Base-by-base conservation (phyloP, 257 asterid genomes). In the Fraxinus pennsylvanica region DNA sequence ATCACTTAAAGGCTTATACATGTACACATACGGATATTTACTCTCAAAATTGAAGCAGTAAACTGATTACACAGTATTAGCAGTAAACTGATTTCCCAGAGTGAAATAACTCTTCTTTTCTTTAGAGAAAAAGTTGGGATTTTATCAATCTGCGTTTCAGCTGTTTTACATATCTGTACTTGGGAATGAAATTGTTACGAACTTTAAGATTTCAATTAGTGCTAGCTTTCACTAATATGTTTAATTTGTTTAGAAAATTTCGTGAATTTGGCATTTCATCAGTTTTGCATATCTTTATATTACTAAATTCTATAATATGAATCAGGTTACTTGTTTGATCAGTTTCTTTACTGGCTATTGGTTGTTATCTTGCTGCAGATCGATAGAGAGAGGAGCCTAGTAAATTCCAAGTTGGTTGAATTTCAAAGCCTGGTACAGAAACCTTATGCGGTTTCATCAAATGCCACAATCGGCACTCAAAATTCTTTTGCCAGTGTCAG, bases 311-410 rank as follows among this genome's bases (percentile, higher is more conserved):
- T 72, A 38, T 38, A 29, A 22, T 9, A 70, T 63, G 47, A 74
- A 73, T 70, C 39, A 35, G 36, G 54, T 61, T 21, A 19, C 19
- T 71, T 76, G 68, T 10, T 69, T 47, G 27, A 68, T 14, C 75
- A 41, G 43, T 33, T 81, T 74, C 74, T 50, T 72, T 52, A 52
- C 81, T 77, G 50, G 76, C 75, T 74, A 32, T 77, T 75, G 69
- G 30, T 75, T 45, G 47, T 76, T 73, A 47, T 82, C 33, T 73
- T 73, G 67, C 67, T 75, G 80, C 93, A 95, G 99, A 84, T 91
- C 80, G 97, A 95, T 25, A 87, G 92, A 79, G 99, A 93, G 88
- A 89, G 98, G 80, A 85, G 78, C 85, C 74, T 88, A 76, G 74
- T 91, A 27, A 89, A 83, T 78, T 85, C 98, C 79, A 93, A 90